Evolutionary conservation across 768 basidiomycete species (phyloP), one percentile per base, ranked within the genome.

Genomic region (Suillus variegatus): DNA sequence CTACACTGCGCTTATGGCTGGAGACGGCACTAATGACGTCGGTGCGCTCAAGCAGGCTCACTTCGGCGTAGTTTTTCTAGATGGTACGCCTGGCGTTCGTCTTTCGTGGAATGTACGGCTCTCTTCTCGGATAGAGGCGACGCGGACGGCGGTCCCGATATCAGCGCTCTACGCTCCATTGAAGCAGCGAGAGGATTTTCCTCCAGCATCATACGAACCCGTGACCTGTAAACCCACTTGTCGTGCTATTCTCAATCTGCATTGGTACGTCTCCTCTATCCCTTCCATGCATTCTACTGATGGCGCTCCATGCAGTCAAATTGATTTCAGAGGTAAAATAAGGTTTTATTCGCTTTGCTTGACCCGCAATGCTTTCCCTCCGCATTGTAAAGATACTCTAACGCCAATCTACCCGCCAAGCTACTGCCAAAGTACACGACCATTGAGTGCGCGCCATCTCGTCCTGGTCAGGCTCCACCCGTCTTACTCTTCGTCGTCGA

Each of bases 321-420:
- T 99, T 73, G 97, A 99, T 80, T 94, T 98, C 68, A 88, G 97
- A 72, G 97, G 93, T 71, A 99, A 99, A 79, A 87, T 99, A 62
- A 99, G 97, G 97, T 99, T 99, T 70, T 99, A 97, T 74, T 97
- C 97, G 6, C 99, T 99, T 82, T 99, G 97, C 80, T 84, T 99
- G 61, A 90, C 93, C 41, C 90, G 97, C 66, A 99, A 99, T 76
- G 88, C 96, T 3, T 98, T 99, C 81, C 97, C 97, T 6, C 93
- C 94, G 0, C 97, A 99, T 77, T 99, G 99, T 85, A 97, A 97
- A 80, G 97, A 99, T 75, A 97, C 25, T 25, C 40, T 41, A 92
- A 91, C 79, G 95, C 92, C 69, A 99, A 99, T 78, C 86, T 99
- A 22, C 97, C 97, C 57, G 91, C 95, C 16, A 97, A 99, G 76